These are phyloP conservation scores for Russula sp. DNA, from an alignment of 768 basidiomycete species.

Conservation along the genomic window DNA sequence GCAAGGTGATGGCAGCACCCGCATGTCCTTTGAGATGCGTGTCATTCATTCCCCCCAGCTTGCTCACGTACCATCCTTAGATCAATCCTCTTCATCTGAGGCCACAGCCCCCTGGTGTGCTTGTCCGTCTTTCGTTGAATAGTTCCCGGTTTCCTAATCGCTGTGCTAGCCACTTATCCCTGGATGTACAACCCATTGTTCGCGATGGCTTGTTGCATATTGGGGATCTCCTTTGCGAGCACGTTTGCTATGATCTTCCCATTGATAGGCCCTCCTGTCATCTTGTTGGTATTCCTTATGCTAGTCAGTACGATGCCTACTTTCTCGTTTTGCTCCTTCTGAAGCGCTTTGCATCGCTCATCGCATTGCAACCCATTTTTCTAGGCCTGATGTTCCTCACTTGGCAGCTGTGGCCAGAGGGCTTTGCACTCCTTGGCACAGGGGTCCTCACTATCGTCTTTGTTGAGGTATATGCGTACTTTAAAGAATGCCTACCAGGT, in stretches of 20 bases:
- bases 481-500: conserved; percentile 44
- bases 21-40: conserved; percentile 15
- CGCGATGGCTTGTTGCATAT: conserved; percentile 55
- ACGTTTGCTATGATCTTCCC: conserved; percentile 73
- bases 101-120: conserved; percentile 36
- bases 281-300: conserved; percentile 55
- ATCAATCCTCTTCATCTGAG: conserved; percentile 24
- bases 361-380: conserved; percentile 67
- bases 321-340: conserved; percentile 32
- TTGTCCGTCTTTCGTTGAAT: not conserved
- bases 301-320: conserved; percentile 46
- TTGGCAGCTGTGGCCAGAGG: conserved; percentile 63
- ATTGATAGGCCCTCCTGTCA: conserved; percentile 62
- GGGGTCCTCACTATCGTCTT: conserved; percentile 48
- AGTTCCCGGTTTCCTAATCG: not conserved
- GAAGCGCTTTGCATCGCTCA: conserved; percentile 60
- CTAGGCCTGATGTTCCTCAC: conserved; percentile 67
- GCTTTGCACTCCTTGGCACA: conserved; percentile 50
- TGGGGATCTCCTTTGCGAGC: conserved; percentile 65
- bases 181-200: conserved; percentile 62
- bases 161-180: conserved; percentile 58
- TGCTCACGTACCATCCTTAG: conserved; percentile 19
- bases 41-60: conserved; percentile 17
- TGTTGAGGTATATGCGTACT: conserved; percentile 51
- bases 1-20: conserved; percentile 18